These are phyloP conservation scores for Orbilia brochopaga DNA, from an alignment of 2,329 filamentous ascomycete species.

Conservation along the genomic window DNA sequence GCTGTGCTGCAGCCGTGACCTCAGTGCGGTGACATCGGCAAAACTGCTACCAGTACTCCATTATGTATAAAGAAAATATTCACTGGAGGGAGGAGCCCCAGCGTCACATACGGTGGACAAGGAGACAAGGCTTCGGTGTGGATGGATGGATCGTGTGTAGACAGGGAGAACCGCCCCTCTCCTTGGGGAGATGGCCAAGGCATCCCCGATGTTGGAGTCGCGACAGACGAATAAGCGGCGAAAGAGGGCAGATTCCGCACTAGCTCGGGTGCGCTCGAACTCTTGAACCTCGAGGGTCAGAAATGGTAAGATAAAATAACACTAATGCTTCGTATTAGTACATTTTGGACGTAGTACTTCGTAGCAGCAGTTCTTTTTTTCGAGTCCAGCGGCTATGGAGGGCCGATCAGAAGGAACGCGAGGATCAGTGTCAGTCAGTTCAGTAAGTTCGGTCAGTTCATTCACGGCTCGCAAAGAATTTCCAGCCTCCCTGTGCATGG, in stretches of 20 bases:
- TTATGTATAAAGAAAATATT: too few relatives aligned
- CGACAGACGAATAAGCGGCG: constrained; percentile 50
- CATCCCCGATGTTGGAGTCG: constrained; percentile 36
- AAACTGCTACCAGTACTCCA: too few relatives aligned
- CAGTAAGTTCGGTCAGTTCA: constrained; percentile 10
- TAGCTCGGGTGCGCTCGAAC: constrained; percentile 38
- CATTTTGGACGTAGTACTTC: too few relatives aligned
- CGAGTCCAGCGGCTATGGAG: neutral
- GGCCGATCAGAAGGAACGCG: constrained; percentile 15
- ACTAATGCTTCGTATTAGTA: too few relatives aligned
- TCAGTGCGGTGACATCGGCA: constrained; percentile 20
- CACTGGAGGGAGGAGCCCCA: neutral
- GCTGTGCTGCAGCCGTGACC: constrained; percentile 21
- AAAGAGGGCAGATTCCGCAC: constrained; percentile 16
- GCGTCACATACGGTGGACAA: constrained; percentile 8
- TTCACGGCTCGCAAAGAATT: constrained; percentile 50
- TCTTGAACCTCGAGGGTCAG: constrained; percentile 26
- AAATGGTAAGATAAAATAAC: constrained; percentile 1
- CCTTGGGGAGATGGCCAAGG: neutral
- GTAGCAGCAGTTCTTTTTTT: too few relatives aligned
- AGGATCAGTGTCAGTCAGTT: too few relatives aligned
- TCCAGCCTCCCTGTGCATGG: constrained; percentile 24
- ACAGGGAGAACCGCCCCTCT: neutral
- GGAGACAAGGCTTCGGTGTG: too few relatives aligned
- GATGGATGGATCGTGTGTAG: too few relatives aligned